A percentile compares a stretch with the other conserved stretches of the same genome.
Conservation (phyloP, 116 monocot genomes). For the Posidonia oceanica region DNA sequence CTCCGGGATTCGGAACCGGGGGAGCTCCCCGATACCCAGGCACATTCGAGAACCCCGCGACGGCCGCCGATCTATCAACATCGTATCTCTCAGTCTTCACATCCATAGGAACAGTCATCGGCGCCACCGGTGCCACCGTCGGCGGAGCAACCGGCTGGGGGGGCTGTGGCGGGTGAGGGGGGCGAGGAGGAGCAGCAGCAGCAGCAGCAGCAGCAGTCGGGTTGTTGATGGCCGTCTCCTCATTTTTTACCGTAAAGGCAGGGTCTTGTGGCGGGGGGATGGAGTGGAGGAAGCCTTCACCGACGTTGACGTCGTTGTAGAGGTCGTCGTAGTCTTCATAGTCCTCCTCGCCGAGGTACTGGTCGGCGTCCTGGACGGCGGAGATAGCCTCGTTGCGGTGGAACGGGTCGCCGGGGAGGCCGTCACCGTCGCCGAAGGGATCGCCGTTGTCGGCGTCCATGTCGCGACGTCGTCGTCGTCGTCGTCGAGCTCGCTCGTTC, state of each 20-base stretch:
- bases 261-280: not conserved
- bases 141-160: not conserved
- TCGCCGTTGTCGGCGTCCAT: constrained; percentile 4
- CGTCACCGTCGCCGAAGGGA: not conserved
- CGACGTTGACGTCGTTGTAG: constrained; percentile 92
- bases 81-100: constrained; percentile 15
- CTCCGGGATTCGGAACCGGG: constrained; percentile 5
- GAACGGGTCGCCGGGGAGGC: not conserved
- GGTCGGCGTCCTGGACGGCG: constrained; percentile 60
- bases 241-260: not conserved
- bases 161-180: not conserved
- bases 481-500: not conserved
- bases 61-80: constrained; percentile 5
- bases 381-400: constrained; percentile 25
- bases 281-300: constrained; percentile 54
- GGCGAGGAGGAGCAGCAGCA: not conserved
- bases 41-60: not conserved
- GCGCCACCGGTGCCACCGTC: not conserved
- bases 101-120: not conserved
- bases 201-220: constrained; percentile 12
- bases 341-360: constrained; percentile 65
- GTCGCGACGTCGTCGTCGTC: not conserved
- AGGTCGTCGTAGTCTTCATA: constrained; percentile 79
- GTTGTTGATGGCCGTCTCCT: not conserved
- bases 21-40: constrained; percentile 6